phyloP scores from a whole-genome alignment of 2,329 filamentous ascomycete genomes.

The Fusarium camptoceras region DNA sequence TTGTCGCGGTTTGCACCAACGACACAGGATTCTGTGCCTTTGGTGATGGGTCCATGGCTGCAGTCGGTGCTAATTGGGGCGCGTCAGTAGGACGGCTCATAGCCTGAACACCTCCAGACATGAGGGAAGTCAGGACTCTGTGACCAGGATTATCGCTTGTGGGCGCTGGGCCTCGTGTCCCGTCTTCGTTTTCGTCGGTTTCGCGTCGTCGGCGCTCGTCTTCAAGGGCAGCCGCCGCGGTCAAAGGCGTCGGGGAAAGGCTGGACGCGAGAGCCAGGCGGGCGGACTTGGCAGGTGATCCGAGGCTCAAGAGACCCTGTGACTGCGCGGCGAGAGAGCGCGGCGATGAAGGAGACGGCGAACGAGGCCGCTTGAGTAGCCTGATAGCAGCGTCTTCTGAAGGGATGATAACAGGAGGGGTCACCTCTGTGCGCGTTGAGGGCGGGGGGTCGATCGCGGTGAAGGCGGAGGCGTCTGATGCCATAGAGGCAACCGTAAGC shows the following conservation, averaged over 20 bases:
- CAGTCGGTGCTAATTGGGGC: slow-evolving; percentile 58
- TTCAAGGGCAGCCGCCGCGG: slow-evolving; percentile 65
- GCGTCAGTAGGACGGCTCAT: slow-evolving; percentile 69
- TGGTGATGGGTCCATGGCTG: slow-evolving; percentile 57
- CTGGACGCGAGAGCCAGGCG: slow-evolving; percentile 60
- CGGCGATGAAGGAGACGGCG: slow-evolving; percentile 58
- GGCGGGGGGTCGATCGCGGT: slow-evolving; percentile 65
- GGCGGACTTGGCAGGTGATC: slow-evolving; percentile 66
- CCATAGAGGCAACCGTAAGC: slow-evolving; percentile 57
- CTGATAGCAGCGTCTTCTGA: slow-evolving; percentile 53
- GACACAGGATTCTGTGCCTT: slow-evolving; percentile 52
- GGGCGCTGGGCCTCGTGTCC: slow-evolving; percentile 55
- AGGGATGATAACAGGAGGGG: slow-evolving; percentile 53
- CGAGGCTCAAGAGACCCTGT: slow-evolving; percentile 52
- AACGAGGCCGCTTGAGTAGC: slow-evolving; percentile 60
- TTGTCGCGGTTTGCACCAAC: slow-evolving; percentile 50
- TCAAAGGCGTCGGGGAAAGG: slow-evolving; percentile 61
- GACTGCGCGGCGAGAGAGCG: slow-evolving; percentile 46
- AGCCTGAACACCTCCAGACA: slow-evolving; percentile 63
- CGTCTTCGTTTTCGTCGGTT: slow-evolving; percentile 53
- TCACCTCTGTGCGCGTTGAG: slow-evolving; percentile 51
- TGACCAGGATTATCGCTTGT: slow-evolving; percentile 67
- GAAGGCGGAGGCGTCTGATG: slow-evolving; percentile 65
- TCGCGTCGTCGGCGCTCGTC: slow-evolving; percentile 64
- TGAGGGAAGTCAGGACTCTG: slow-evolving; percentile 64